Evolutionary conservation across 192 early-diverging fungal species (phyloP).

Genomic region (Coemansia sp.): DNA sequence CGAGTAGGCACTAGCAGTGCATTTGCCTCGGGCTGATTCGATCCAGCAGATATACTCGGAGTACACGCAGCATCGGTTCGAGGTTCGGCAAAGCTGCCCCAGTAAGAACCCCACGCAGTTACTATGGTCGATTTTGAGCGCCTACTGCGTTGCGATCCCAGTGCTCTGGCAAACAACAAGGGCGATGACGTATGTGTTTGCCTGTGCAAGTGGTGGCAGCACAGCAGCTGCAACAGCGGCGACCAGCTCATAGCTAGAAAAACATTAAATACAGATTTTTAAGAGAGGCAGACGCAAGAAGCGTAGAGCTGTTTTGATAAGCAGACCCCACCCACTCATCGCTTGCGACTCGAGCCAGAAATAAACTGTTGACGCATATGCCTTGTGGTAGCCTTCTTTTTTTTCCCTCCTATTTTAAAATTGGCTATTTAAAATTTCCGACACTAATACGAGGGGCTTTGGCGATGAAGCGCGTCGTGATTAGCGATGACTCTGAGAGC

Average conservation of each 20-base stretch:
- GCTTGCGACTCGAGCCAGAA: background rate
- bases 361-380: background rate
- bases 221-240: background rate
- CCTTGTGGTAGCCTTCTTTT: background rate
- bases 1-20: conserved; percentile 14
- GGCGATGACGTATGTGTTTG: background rate
- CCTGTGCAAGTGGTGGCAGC: background rate
- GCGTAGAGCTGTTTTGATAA: background rate
- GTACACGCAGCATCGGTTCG: background rate
- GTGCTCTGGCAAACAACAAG: background rate
- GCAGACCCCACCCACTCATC: background rate
- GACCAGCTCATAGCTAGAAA: background rate
- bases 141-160: background rate
- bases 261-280: background rate
- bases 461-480: conserved; percentile 3
- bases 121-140: conserved; percentile 15
- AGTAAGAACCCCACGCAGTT: conserved; percentile 47
- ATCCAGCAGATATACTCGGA: background rate
- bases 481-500: conserved; percentile 7
- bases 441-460: background rate
- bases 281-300: background rate
- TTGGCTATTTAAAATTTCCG: background rate
- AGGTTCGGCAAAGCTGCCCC: conserved; percentile 19
- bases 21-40: conserved; percentile 9
- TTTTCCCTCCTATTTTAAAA: background rate